Evolutionary conservation across 441 rosid genomes (phyloP), one percentile per base, ranked within the genome.

Genomic region (Gossypium davidsonii): DNA sequence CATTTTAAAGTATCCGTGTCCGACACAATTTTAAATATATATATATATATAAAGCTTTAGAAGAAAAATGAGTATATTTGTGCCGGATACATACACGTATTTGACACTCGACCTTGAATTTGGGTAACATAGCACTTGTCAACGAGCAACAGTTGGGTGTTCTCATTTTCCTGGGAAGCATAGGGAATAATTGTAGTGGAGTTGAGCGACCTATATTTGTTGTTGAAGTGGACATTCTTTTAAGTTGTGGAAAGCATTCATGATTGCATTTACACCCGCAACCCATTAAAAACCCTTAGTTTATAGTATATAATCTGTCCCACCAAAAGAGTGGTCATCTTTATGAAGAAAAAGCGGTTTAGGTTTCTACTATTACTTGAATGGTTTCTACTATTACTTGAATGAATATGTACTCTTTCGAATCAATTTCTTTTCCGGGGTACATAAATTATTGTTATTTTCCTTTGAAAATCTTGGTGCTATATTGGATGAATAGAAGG

Each of bases 91-190:
- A 49, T 4, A 51, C 8, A 51, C 18, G 55, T n/a, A 51, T 51
- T 6, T 4, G 55, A 51, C 55, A 49, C 18, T 49, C 7, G n/a
- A 14, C 15, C 55, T 51, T 51, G 18, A n/a, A 51, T 51, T 51
- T 4, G 55, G 18, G 55, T 15, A 51, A n/a, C 20, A n/a, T 51
- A 4, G 20, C 20, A 34, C 18, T 7, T 58, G 70, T 74, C 73
- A 74, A 59, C 49, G 49, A 58, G 52, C 68, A 71, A 72, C 67
- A 42, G 72, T 66, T 18, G 7, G 14, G 1, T 64, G n/a, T 11
- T 18, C n/a, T 42, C 14, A 42, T 4, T 1, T 28, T n/a, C 9
- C 20, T 9, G n/a, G 23, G 0, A 9, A 21, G 49, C 10, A 37
- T 37, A 9, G 48, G 64, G 65, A 31, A 59, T 60, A n/a, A 60